A percentile compares a stretch with the other conserved stretches of the same genome.
phyloP scores from a whole-genome alignment of 176 grass and related monocot species.

The Raddia distichophylla region DNA sequence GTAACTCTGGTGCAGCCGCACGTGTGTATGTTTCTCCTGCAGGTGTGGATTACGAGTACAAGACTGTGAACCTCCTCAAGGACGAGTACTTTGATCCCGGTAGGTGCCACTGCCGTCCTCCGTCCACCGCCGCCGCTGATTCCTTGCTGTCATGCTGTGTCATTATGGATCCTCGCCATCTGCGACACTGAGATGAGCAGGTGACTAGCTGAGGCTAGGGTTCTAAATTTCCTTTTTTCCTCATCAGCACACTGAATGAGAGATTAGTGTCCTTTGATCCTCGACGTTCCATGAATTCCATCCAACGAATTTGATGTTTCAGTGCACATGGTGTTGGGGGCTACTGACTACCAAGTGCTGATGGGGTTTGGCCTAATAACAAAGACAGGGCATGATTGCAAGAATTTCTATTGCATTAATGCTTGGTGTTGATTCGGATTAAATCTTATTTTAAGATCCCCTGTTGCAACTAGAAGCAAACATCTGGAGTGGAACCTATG shows the following conservation, averaged over 20 bases:
- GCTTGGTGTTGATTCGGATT: neutral
- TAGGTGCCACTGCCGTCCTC: no score
- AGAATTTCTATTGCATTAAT: constrained; percentile 3
- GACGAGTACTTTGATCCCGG: no score
- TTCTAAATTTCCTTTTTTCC: constrained; percentile 20
- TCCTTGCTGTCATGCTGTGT: no score
- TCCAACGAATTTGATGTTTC: constrained; percentile 19
- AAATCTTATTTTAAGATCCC: neutral
- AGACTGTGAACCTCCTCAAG: no score
- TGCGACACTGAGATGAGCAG: constrained; percentile 98
- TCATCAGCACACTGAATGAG: neutral
- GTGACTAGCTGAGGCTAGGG: constrained; percentile 38
- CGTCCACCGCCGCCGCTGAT: no score
- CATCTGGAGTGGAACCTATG: neutral
- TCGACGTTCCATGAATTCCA: neutral
- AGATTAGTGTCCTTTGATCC: constrained; percentile 22
- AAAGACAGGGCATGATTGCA: neutral
- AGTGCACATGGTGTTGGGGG: neutral
- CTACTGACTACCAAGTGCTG: constrained; percentile 16
- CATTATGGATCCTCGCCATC: constrained; percentile 86
- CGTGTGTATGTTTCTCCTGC: no score
- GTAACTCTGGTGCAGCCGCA: no score
- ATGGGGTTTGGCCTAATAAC: constrained; percentile 9
- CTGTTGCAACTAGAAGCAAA: neutral
- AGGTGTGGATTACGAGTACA: no score